Evolutionary conservation across 106 monocot genomes (phyloP), one percentile per base, ranked within the genome.

Genomic region (Dendrobium chrysotoxum): DNA sequence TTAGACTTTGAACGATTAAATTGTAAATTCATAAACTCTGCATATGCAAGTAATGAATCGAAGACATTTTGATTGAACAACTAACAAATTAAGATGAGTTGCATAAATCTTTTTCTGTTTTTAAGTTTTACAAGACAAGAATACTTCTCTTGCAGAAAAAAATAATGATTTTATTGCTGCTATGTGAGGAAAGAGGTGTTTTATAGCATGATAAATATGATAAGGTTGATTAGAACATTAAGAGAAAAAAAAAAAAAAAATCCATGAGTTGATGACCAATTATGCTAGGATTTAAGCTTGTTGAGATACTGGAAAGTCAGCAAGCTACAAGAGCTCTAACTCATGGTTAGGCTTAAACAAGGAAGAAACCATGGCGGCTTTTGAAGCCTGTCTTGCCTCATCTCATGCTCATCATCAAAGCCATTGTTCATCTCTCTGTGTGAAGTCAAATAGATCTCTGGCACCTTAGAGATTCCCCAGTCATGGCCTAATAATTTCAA

Each of bases 331-430:
- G 46, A 75, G 42, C 75, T 75, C 28, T 31, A 70, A 70, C n/a
- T 70, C 26, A 80, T 80, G n/a, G 44, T 80, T 0, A 71, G 31
- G 30, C 70, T 80, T 68, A 80, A 71, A 71, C 80, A 71, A 47
- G 67, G 68, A 31, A 71, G 61, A 30, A 58, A 44, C 80, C 80
- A 80, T 28, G 66, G 80, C 8, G 40, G 68, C 28, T 71, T 41
- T 11, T 79, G 23, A n/a, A 79, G n/a, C 80, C 68, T 71, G 1
- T 47, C 80, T 13, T 15, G 50, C 50, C 50, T 50, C 50, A 50
- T 50, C 50, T 50, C 50, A 50, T 50, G 11, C 50, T 50, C 50
- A 50, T 50, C 50, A 50, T 50, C 50, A 47, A 80, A 80, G 25
- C 9, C 67, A 71, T 58, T 71, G 17, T 67, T 50, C 40, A 20